Percentiles rank a stretch among this genome's conserved stretches.
Evolutionary conservation across 2,329 filamentous ascomycete genomes (phyloP).

Genomic region (Penicillium sp.): DNA sequence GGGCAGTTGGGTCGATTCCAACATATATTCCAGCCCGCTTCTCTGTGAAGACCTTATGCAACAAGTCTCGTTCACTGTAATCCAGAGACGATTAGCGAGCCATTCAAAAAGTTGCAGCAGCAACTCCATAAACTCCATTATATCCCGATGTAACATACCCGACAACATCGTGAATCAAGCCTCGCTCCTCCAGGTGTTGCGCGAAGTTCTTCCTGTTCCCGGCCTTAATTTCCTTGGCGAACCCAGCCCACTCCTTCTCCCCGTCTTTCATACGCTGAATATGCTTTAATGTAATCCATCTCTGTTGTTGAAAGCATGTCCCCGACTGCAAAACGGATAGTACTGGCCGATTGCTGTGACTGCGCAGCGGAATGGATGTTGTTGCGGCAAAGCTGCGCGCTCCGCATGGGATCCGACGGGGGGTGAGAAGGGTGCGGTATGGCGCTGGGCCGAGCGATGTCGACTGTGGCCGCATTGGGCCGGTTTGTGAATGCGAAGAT

Average conservation of each 20-base stretch:
- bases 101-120: background rate
- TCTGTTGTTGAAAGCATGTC: constrained; percentile 20
- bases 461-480: constrained; percentile 29
- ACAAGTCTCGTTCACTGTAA: constrained; percentile 41
- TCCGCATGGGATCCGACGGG: constrained; percentile 18
- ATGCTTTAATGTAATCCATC: constrained; percentile 41
- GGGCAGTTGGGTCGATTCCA: constrained; percentile 51
- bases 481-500: constrained; percentile 2
- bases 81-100: constrained; percentile 10
- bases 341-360: constrained; percentile 15
- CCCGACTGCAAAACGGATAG: background rate
- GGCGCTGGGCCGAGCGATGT: constrained; percentile 23
- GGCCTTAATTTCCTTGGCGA: constrained; percentile 43
- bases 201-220: constrained; percentile 46
- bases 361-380: constrained; percentile 17
- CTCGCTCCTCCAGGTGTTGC: constrained; percentile 46
- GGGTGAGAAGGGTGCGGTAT: constrained; percentile 15
- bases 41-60: constrained; percentile 46
- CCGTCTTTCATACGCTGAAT: constrained; percentile 40
- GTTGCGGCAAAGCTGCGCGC: constrained; percentile 26
- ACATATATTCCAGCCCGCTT: constrained; percentile 49
- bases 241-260: constrained; percentile 39
- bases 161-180: constrained; percentile 47
- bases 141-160: constrained; percentile 35
- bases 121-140: background rate